Evolutionary conservation across 768 basidiomycete genomes (phyloP).

Genomic region (Xerocomellus dryophilus): DNA sequence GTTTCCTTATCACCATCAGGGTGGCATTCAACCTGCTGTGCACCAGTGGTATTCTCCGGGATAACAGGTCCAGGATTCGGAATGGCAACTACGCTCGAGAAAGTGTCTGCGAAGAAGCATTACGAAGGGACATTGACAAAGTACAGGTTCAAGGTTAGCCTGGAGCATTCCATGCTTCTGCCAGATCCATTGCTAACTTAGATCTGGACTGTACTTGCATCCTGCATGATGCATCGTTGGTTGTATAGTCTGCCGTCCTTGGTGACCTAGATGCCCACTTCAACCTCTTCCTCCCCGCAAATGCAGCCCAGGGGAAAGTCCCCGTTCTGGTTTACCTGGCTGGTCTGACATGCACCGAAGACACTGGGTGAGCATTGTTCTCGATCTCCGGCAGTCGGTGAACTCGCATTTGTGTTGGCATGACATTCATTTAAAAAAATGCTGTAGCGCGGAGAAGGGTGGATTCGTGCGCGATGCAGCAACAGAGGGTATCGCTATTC

Average conservation of each 20-base stretch:
- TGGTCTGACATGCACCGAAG: constrained; percentile 87
- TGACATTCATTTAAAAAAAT: background rate
- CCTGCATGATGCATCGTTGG: background rate
- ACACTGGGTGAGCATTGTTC: constrained; percentile 67
- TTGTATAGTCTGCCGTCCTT: constrained; percentile 58
- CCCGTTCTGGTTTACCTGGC: constrained; percentile 84
- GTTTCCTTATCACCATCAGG: constrained; percentile 1
- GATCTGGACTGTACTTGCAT: background rate
- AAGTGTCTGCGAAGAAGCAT: constrained; percentile 71
- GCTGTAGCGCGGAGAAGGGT: constrained; percentile 83
- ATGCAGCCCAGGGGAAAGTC: constrained; percentile 52
- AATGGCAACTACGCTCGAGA: constrained; percentile 46
- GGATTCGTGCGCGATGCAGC: constrained; percentile 84
- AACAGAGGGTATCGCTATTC: constrained; percentile 79
- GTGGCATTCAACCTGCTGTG: background rate
- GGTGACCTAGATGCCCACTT: constrained; percentile 72
- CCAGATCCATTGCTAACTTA: background rate
- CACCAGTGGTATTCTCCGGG: background rate
- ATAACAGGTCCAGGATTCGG: background rate
- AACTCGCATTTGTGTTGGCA: background rate
- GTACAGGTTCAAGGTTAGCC: constrained; percentile 75
- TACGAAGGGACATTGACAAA: constrained; percentile 82
- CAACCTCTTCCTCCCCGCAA: constrained; percentile 84
- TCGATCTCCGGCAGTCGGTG: background rate
- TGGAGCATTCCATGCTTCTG: background rate